Conservation (phyloP, 495 filamentous ascomycete species). For the Hypoxylon lienhwacheense region DNA sequence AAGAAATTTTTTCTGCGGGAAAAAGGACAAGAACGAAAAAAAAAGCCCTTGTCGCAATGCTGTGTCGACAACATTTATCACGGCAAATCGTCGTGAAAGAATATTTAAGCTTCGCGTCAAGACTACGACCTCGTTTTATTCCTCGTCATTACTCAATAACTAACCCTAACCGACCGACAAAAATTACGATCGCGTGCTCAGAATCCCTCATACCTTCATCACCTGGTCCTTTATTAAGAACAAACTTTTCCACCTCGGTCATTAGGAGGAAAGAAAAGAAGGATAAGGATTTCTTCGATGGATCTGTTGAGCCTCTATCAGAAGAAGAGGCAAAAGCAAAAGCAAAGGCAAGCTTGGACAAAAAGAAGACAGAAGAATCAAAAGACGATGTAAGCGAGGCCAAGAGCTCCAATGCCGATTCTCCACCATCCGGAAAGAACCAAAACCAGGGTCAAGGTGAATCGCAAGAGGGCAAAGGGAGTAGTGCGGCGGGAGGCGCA, state of each 20-base stretch:
- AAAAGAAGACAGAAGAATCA: constrained; percentile 48
- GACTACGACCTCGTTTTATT: constrained; percentile 14
- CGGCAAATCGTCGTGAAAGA: constrained; percentile 51
- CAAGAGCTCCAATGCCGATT: constrained; percentile 46
- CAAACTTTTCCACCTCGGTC: constrained; percentile 45
- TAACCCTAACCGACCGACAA: constrained; percentile 16
- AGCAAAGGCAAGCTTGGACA: too few species aligned
- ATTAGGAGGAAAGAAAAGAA: constrained; percentile 47
- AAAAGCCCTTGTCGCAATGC: constrained; percentile 39
- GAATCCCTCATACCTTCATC: constrained; percentile 24
- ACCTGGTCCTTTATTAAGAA: constrained; percentile 24
- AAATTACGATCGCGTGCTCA: constrained; percentile 18
- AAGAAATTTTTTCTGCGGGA: constrained; percentile 23
- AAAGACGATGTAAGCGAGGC: constrained; percentile 40
- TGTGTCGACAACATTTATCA: constrained; percentile 54
- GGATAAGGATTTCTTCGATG: constrained; percentile 47
- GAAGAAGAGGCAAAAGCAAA: constrained; percentile 54
- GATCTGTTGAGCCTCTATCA: constrained; percentile 43
- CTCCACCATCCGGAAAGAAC: constrained; percentile 34
- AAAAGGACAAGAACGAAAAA: too few species aligned
- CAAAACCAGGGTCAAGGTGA: constrained; percentile 41
- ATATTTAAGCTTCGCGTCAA: constrained; percentile 24
- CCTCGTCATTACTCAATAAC: constrained; percentile 31
- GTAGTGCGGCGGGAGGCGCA: constrained; percentile 42
- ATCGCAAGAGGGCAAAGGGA: constrained; percentile 49